These are phyloP conservation scores for Xylariaceae sp. DNA, from an alignment of 2,329 filamentous ascomycete species.

Conservation along the genomic window DNA sequence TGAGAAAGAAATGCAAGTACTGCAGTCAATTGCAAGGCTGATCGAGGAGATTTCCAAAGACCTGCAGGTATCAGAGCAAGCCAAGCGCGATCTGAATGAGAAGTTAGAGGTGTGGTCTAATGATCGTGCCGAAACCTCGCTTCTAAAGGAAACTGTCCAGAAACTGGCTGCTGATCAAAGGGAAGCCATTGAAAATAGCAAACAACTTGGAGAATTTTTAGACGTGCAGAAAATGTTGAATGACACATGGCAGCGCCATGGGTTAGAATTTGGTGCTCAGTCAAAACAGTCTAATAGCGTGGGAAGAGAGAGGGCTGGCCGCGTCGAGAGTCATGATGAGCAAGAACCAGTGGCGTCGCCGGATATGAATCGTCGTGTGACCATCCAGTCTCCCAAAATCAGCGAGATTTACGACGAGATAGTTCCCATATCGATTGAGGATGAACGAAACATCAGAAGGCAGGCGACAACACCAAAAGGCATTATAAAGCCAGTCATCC, in stretches of 20 bases:
- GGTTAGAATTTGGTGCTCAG: constrained; percentile 10
- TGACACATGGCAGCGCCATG: constrained; percentile 18
- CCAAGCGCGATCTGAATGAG: constrained; percentile 14
- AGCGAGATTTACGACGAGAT: constrained; percentile 21
- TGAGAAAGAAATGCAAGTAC: constrained; percentile 12
- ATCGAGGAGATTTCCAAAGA: constrained; percentile 13
- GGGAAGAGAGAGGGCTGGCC: neutral
- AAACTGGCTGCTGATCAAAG: constrained; percentile 19
- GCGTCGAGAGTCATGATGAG: neutral
- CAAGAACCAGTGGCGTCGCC: constrained; percentile 1
- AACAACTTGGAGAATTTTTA: constrained; percentile 20
- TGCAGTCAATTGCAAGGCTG: constrained; percentile 6
- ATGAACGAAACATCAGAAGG: constrained; percentile 27
- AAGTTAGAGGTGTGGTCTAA: constrained; percentile 23
- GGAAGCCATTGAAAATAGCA: constrained; percentile 15
- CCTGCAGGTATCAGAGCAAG: constrained; percentile 14
- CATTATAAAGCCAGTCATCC: constrained; percentile 25
- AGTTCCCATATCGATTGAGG: constrained; percentile 27
- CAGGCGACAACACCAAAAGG: constrained; percentile 21
- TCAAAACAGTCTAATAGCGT: constrained; percentile 4
- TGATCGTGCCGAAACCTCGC: constrained; percentile 16
- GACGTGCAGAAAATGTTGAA: constrained; percentile 21
- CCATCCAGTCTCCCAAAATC: constrained; percentile 23
- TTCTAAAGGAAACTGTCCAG: constrained; percentile 20
- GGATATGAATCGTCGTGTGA: constrained; percentile 23